A percentile compares a stretch with the other conserved stretches of the same genome.
phyloP scores from a whole-genome alignment of 192 early-diverging fungal species.

The Backusella tarrabulga region DNA sequence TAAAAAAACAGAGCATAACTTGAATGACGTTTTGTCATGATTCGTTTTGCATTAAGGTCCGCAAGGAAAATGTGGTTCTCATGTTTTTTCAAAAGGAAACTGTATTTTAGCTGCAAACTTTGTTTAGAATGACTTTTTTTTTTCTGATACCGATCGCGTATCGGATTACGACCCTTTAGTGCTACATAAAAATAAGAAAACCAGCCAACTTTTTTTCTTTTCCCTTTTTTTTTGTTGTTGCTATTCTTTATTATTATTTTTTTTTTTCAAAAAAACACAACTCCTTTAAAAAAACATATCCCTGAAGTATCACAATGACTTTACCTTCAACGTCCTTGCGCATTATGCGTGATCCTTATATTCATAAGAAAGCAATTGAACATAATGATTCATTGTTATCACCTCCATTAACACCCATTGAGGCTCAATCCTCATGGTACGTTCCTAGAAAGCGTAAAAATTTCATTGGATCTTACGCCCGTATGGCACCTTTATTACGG shows the following conservation, averaged over 20 bases:
- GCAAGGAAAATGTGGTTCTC: background rate
- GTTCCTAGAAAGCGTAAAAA: constrained; percentile 12
- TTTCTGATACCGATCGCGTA: constrained; percentile 18
- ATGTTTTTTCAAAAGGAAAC: no score
- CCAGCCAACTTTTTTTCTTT: background rate
- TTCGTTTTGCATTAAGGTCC: background rate
- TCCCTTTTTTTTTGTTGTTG: background rate
- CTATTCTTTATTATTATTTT: background rate
- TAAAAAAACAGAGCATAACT: background rate
- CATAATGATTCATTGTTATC: constrained; percentile 13
- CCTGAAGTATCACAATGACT: constrained; percentile 6
- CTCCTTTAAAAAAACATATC: background rate
- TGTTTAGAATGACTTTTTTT: background rate
- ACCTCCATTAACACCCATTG: constrained; percentile 22
- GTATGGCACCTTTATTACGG: constrained; percentile 13
- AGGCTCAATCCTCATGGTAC: constrained; percentile 8
- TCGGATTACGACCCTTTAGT: constrained; percentile 3
- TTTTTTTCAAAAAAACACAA: background rate
- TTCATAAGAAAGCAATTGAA: background rate
- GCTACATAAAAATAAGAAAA: constrained; percentile 9
- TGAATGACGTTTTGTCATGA: constrained; percentile 17
- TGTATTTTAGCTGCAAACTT: no score
- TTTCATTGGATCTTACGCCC: constrained; percentile 12
- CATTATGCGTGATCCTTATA: constrained; percentile 9
- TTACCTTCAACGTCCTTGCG: constrained; percentile 12